Evolutionary conservation across 169 alveolate species (phyloP).

Genomic region (Haemoproteus tartakovskyi): DNA sequence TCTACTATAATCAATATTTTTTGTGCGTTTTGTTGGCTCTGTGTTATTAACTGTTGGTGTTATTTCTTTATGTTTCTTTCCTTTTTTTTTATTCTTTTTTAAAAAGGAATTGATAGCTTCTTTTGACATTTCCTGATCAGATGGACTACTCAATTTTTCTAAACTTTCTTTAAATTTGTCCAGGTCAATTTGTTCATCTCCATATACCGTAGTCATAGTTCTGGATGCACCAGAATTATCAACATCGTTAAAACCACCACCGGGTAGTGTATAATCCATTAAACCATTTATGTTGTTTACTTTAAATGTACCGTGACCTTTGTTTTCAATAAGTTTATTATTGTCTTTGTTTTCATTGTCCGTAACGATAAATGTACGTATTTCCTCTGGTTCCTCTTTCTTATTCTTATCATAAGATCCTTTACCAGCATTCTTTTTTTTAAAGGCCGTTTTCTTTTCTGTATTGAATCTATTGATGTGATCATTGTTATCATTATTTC

Average conservation of each 20-base stretch:
- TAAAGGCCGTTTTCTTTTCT: not conserved
- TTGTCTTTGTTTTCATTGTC: not conserved
- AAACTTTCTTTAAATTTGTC: too few species aligned
- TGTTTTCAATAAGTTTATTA: not conserved
- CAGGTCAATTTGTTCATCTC: too few species aligned
- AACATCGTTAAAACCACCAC: not conserved
- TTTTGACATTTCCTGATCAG: too few species aligned
- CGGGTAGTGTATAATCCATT: not conserved
- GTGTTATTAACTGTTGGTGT: slow-evolving; percentile 11
- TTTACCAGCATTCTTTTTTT: slow-evolving; percentile 5
- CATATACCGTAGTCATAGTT: too few species aligned
- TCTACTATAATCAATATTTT: slow-evolving; percentile 22
- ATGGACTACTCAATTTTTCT: too few species aligned
- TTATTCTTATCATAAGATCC: slow-evolving; percentile 3
- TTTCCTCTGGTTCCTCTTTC: not conserved
- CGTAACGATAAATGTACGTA: not conserved
- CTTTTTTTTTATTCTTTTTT: too few species aligned
- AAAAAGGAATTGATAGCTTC: too few species aligned
- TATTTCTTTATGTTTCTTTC: slow-evolving; percentile 11
- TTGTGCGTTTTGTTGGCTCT: slow-evolving; percentile 15
- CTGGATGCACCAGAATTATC: too few species aligned
- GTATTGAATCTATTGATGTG: too few species aligned
- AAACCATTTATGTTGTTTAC: slow-evolving; percentile 5
- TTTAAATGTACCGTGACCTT: too few species aligned
- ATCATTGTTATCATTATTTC: too few species aligned